Conservation (phyloP, 2,329 filamentous ascomycete genomes). For the Microsporum canis region DNA sequence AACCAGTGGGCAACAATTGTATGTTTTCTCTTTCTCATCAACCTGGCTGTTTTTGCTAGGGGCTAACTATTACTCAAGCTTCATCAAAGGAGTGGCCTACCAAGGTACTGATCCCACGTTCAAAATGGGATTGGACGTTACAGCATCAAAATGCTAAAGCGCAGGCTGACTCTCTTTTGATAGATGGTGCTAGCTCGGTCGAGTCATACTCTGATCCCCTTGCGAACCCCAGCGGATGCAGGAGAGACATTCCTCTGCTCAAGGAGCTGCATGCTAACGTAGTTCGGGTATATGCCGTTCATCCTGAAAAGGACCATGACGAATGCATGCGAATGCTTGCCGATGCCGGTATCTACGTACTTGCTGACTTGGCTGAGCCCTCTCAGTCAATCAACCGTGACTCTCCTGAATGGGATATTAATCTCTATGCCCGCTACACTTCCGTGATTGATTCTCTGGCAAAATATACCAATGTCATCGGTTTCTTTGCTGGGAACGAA, state of each 20-base stretch:
- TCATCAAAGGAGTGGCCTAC: conserved; percentile 89
- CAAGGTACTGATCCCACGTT: conserved; percentile 39
- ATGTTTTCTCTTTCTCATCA: conserved; percentile 14
- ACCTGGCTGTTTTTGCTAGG: conserved; percentile 2
- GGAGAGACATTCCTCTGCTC: conserved; percentile 75
- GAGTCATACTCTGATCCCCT: conserved; percentile 70
- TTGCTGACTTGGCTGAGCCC: conserved; percentile 82
- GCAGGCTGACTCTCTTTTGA: conserved; percentile 27
- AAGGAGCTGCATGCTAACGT: conserved; percentile 72
- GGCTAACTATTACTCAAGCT: conserved; percentile 37
- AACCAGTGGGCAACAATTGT: conserved; percentile 65
- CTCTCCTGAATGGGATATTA: conserved; percentile 65
- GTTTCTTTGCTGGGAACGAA: conserved; percentile 98
- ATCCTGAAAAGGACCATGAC: conserved; percentile 66
- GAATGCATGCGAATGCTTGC: conserved; percentile 75
- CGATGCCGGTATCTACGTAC: conserved; percentile 83
- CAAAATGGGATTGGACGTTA: not conserved
- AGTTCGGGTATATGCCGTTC: conserved; percentile 88
- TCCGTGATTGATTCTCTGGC: conserved; percentile 68
- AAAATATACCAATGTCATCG: conserved; percentile 81
- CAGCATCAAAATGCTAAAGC: not conserved
- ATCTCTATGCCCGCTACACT: conserved; percentile 70
- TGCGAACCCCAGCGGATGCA: conserved; percentile 57
- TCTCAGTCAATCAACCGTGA: conserved; percentile 73
- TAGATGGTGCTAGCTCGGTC: conserved; percentile 42